Base-by-base conservation (phyloP, 2,329 filamentous ascomycete species). In the Diaporthe velutina region DNA sequence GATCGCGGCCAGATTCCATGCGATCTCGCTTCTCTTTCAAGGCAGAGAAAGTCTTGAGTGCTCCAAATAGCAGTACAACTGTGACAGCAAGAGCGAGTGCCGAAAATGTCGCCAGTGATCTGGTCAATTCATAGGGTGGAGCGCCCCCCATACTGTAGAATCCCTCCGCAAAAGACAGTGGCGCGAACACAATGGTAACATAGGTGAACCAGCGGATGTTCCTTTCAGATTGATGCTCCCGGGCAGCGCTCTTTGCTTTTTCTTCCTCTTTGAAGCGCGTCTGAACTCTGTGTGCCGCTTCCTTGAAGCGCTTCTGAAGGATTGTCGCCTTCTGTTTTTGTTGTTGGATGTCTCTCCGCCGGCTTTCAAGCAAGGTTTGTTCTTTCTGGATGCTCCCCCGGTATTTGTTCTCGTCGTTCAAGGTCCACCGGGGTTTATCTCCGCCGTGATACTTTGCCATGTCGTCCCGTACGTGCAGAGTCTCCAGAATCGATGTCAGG, bases 201-300 rank as follows among this genome's bases (percentile, higher is more conserved):
- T 71, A 71, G 4, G 68, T 71, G 22, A 71, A 71, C 68, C 68
- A 71, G 25, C 68, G 68, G 33, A 71, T 71, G 6, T 71, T 71
- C 9, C 68, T 71, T 12, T 71, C 55, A n/a, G 68, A 48, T 19
- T 48, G 38, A 15, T n/a, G 5, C 6, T 58, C 40, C 4, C 68
- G 38, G 8, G 7, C 25, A 48, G 33, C 15, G 5, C 68, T 54
- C 22, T 61, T 8, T 15, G 22, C 25, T 40, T 12, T 8, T 33
- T 38, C 17, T 48, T 45, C 33, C 19, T 38, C 19, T 33, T 66
- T 19, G 22, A 12, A 17, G 22, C 48, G 48, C 48, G 35, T 38
- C 35, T 38, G 35, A 38, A 38, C 5, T 38, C 35, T 38, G 5
- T 38, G 35, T 10, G 35, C 35, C 5, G 5, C 35, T 38, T 38